Evolutionary conservation across 306 rosid genomes (phyloP).

Genomic region (Prosopis cineraria): DNA sequence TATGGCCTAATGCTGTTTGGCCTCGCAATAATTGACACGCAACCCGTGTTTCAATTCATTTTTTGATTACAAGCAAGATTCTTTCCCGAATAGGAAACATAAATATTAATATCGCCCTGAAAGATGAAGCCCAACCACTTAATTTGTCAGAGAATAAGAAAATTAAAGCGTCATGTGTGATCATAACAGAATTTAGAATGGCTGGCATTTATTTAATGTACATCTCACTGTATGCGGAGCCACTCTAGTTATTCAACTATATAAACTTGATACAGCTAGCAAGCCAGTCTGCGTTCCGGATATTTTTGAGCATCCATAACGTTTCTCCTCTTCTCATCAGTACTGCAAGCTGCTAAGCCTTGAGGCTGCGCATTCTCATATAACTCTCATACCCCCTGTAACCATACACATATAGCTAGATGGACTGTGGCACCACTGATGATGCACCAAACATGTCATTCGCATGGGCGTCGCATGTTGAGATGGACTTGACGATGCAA

Average conservation of each 20-base stretch:
- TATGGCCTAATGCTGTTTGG: constrained; percentile 25
- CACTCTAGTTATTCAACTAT: neutral
- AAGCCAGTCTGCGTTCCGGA: constrained; percentile 40
- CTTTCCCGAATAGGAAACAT: constrained; percentile 32
- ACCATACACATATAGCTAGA: neutral
- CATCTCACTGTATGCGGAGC: neutral
- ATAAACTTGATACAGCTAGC: neutral
- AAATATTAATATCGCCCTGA: neutral
- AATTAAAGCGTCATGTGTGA: neutral
- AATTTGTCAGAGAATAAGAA: constrained; percentile 22
- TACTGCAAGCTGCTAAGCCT: neutral
- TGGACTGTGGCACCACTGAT: constrained; percentile 31
- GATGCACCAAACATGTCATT: constrained; percentile 45
- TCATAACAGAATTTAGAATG: neutral
- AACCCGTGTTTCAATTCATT: neutral
- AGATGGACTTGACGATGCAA: constrained; percentile 65
- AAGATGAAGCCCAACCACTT: neutral
- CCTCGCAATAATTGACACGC: constrained; percentile 24
- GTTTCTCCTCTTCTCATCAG: constrained; percentile 28
- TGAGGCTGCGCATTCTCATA: constrained; percentile 43
- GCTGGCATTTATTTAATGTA: neutral
- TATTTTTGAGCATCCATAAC: neutral
- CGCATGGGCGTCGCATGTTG: constrained; percentile 42
- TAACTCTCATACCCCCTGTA: constrained; percentile 1
- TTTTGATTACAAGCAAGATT: neutral